Percentiles rank a stretch among this genome's conserved stretches.
phyloP scores from a whole-genome alignment of 1,284 basidiomycete species.

The Cerioporus squamosus region DNA sequence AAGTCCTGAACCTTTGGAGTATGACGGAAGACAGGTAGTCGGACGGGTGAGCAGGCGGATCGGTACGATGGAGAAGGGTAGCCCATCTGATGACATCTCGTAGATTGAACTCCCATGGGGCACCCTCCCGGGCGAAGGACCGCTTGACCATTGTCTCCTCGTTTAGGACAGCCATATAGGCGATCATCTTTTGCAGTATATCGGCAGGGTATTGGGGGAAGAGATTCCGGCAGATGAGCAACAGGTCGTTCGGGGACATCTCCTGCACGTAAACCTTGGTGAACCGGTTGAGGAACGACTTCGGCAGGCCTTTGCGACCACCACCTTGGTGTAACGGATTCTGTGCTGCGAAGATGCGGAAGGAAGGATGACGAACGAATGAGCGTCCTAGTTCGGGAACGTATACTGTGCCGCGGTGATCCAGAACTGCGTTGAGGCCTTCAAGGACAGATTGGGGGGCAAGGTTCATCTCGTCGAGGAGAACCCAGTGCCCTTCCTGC shows the following conservation, averaged over 20 bases:
- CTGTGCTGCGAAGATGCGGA: conserved; percentile 97
- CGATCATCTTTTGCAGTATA: conserved; percentile 78
- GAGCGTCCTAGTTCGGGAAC: conserved; percentile 94
- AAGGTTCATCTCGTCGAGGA: conserved; percentile 99
- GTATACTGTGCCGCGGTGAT: conserved; percentile 95
- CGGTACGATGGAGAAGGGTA: conserved; percentile 51
- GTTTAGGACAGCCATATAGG: conserved; percentile 80
- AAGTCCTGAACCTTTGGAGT: conserved; percentile 84
- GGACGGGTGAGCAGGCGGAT: conserved; percentile 54
- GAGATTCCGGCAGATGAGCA: conserved; percentile 79
- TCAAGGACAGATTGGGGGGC: conserved; percentile 97
- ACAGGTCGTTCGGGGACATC: conserved; percentile 80
- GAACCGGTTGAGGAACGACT: conserved; percentile 97
- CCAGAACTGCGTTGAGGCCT: conserved; percentile 95
- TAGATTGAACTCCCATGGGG: conserved; percentile 99
- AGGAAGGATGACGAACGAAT: conserved; percentile 88
- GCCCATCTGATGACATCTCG: conserved; percentile 96
- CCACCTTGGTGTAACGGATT: conserved; percentile 98
- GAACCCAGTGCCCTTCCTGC: conserved; percentile 94
- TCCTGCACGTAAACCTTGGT: conserved; percentile 96
- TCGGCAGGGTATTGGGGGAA: conserved; percentile 66
- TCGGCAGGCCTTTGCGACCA: conserved; percentile 96
- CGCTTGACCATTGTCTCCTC: conserved; percentile 71
- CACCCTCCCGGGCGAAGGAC: conserved; percentile 82
- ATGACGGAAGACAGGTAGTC: conserved; percentile 78